A percentile compares a stretch with the other conserved stretches of the same genome.
phyloP scores from a whole-genome alignment of 805 yeast species.

The Candida boleticola region DNA sequence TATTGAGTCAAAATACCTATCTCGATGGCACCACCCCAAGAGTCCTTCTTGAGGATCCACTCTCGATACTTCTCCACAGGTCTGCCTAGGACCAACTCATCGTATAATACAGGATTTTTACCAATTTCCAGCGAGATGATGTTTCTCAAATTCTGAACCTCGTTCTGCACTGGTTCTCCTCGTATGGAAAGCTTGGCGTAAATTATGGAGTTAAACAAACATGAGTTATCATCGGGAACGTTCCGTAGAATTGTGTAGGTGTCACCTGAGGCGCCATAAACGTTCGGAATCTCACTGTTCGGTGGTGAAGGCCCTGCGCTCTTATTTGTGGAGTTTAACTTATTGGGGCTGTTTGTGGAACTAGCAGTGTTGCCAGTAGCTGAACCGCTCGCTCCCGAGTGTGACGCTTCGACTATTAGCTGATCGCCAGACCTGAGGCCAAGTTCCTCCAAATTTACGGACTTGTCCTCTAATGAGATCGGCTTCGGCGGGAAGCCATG shows the following conservation, averaged over 20 bases:
- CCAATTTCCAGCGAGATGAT: conserved; percentile 50
- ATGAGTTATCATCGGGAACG: conserved; percentile 77
- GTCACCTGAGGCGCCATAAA: conserved; percentile 16
- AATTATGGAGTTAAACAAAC: conserved; percentile 66
- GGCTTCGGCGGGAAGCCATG: conserved; percentile 63
- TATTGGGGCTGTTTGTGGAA: conserved; percentile 1
- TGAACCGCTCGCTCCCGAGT: background rate
- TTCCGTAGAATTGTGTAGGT: conserved; percentile 48
- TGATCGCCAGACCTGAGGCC: conserved; percentile 63
- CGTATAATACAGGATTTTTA: conserved; percentile 31
- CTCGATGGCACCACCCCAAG: conserved; percentile 89
- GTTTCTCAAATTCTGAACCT: conserved; percentile 47
- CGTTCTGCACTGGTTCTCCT: background rate
- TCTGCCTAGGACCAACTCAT: conserved; percentile 57
- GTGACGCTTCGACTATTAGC: conserved; percentile 35
- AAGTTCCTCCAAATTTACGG: conserved; percentile 28
- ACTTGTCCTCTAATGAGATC: conserved; percentile 21
- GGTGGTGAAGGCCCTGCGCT: too few species aligned
- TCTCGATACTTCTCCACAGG: conserved; percentile 45
- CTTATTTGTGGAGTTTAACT: background rate
- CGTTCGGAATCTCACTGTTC: conserved; percentile 23
- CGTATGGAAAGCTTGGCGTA: conserved; percentile 39
- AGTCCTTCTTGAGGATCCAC: conserved; percentile 59
- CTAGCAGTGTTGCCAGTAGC: background rate
- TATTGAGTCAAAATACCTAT: conserved; percentile 57